phyloP scores from a whole-genome alignment of 176 grass and related monocot species.

The Melocanna baccifera region DNA sequence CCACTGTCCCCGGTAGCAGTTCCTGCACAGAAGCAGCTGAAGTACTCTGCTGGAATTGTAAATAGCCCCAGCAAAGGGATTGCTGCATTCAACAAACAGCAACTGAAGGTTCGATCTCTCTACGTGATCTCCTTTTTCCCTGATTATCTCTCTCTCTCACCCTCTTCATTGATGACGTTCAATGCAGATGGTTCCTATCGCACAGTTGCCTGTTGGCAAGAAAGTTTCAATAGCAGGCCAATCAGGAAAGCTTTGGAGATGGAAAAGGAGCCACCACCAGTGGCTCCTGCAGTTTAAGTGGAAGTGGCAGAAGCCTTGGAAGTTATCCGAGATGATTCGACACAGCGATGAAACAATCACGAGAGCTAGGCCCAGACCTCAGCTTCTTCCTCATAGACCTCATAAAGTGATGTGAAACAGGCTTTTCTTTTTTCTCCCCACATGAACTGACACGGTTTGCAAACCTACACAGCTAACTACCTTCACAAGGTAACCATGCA shows the following conservation, averaged over 20 bases:
- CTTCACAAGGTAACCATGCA: constrained; percentile 52
- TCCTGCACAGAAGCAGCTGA: constrained; percentile 96
- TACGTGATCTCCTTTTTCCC: background rate
- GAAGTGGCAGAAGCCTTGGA: constrained; percentile 99
- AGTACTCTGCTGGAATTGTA: constrained; percentile 89
- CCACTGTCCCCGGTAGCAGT: constrained; percentile 76
- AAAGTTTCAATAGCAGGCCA: constrained; percentile 66
- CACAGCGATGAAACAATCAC: constrained; percentile 82
- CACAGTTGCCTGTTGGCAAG: constrained; percentile 58
- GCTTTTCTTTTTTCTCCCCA: constrained; percentile 34
- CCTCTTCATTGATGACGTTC: constrained; percentile 1
- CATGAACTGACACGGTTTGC: constrained; percentile 44
- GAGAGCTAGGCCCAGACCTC: constrained; percentile 62
- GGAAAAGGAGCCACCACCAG: constrained; percentile 98
- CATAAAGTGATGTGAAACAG: constrained; percentile 55
- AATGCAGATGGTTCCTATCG: constrained; percentile 84
- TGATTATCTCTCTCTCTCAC: background rate
- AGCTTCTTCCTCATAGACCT: constrained; percentile 47
- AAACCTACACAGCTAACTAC: constrained; percentile 56
- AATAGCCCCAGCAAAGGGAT: constrained; percentile 74
- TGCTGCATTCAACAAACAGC: constrained; percentile 56
- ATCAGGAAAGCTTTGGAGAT: constrained; percentile 96
- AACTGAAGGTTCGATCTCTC: constrained; percentile 62
- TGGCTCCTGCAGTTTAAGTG: constrained; percentile 98
- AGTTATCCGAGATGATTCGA: constrained; percentile 82